Evolutionary conservation across 768 basidiomycete genomes (phyloP).

Genomic region (Kwoniella sp.): DNA sequence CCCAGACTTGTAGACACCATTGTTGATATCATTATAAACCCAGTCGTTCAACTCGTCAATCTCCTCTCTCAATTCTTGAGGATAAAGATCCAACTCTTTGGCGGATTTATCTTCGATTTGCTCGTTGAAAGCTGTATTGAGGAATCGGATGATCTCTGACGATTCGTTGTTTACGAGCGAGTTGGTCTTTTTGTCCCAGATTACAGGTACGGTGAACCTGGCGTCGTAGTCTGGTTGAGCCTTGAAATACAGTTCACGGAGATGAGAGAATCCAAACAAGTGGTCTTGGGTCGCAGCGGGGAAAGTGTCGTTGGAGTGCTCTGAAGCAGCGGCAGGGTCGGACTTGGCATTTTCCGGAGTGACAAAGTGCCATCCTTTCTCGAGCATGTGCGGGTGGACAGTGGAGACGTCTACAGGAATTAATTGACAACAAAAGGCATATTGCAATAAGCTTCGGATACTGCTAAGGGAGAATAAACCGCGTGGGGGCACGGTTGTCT

Average conservation of each 20-base stretch:
- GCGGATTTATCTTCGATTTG: constrained; percentile 62
- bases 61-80: constrained; percentile 67
- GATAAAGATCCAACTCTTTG: constrained; percentile 70
- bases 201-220: constrained; percentile 54
- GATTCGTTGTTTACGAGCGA: constrained; percentile 93
- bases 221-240: constrained; percentile 72
- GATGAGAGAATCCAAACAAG: constrained; percentile 66
- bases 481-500: too few species aligned
- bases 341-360: constrained; percentile 62
- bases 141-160: constrained; percentile 87
- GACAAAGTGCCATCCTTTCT: constrained; percentile 84
- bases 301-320: constrained; percentile 50
- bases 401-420: constrained; percentile 66
- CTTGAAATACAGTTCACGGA: constrained; percentile 83
- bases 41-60: constrained; percentile 82
- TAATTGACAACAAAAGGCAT: not conserved
- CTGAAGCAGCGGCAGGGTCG: constrained; percentile 31
- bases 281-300: constrained; percentile 78
- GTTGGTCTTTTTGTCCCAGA: constrained; percentile 87
- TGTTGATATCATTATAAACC: constrained; percentile 74
- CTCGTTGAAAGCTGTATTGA: constrained; percentile 79
- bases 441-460: not conserved
- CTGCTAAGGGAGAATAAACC: not conserved
- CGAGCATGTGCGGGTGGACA: constrained; percentile 84
- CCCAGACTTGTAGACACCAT: constrained; percentile 75